Evolutionary conservation across 371 early-diverging fungal genomes (phyloP).

Genomic region (Coemansia sp.): DNA sequence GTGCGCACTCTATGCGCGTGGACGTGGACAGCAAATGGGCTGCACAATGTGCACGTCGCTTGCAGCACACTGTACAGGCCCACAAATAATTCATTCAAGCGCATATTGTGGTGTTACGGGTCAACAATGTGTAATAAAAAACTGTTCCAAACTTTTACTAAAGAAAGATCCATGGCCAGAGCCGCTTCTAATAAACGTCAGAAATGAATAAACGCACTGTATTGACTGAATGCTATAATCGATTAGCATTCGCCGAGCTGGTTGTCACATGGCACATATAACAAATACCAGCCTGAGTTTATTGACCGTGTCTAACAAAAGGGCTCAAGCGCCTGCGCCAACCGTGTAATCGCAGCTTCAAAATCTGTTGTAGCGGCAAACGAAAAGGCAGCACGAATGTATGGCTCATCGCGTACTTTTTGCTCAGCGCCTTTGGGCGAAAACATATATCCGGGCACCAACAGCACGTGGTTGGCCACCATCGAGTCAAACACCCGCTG

Average conservation of each 20-base stretch:
- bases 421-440: constrained; percentile 26
- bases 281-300: not conserved
- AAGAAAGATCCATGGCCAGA: no score
- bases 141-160: no score
- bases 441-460: constrained; percentile 50
- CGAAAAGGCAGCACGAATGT: constrained; percentile 50
- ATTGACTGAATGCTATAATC: no score
- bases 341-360: constrained; percentile 30
- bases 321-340: constrained; percentile 37
- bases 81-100: not conserved
- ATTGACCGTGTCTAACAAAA: constrained; percentile 10
- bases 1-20: constrained; percentile 52
- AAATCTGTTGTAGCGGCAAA: constrained; percentile 39
- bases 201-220: no score
- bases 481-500: constrained; percentile 46
- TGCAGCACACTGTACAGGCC: constrained; percentile 11
- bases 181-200: no score
- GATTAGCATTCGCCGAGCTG: no score
- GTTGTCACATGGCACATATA: no score
- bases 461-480: constrained; percentile 44
- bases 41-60: constrained; percentile 8
- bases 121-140: no score
- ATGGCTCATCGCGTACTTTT: constrained; percentile 33
- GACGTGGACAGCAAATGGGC: constrained; percentile 37
- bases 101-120: not conserved